Evolutionary conservation across 345 rosid genomes (phyloP).

Genomic region (Salix suchowensis): DNA sequence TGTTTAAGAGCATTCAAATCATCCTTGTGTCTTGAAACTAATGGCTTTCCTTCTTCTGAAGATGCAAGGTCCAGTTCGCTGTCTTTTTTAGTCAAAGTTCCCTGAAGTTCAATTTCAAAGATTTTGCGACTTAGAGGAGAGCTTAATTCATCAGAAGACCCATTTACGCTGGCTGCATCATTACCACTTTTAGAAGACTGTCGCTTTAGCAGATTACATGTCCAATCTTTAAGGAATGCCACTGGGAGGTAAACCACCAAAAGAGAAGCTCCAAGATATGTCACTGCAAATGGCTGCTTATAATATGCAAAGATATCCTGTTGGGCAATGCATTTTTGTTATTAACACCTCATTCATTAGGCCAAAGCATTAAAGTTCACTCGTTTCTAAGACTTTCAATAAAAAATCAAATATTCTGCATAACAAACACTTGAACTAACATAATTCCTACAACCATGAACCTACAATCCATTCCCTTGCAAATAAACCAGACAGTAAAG

Average conservation of each 20-base stretch:
- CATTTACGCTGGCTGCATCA: conserved; percentile 37
- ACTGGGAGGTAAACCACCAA: conserved; percentile 96
- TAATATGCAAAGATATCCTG: conserved; percentile 92
- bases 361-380: neutral
- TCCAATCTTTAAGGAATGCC: conserved; percentile 84
- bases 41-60: conserved; percentile 52
- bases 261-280: conserved; percentile 97
- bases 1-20: conserved; percentile 42
- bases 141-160: conserved; percentile 44
- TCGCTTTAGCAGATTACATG: conserved; percentile 46
- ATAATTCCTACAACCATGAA: neutral
- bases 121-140: conserved; percentile 57
- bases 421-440: neutral
- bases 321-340: neutral
- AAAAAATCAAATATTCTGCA: neutral
- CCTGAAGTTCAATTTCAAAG: conserved; percentile 77
- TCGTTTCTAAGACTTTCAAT: neutral
- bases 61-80: conserved; percentile 59
- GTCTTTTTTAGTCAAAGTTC: conserved; percentile 63
- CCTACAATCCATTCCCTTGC: neutral
- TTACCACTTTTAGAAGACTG: conserved; percentile 47
- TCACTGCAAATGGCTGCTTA: conserved; percentile 97
- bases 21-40: conserved; percentile 60
- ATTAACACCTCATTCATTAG: neutral
- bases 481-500: neutral